phyloP scores from a whole-genome alignment of 805 yeast genomes.

The Hanseniaspora nectarophila region DNA sequence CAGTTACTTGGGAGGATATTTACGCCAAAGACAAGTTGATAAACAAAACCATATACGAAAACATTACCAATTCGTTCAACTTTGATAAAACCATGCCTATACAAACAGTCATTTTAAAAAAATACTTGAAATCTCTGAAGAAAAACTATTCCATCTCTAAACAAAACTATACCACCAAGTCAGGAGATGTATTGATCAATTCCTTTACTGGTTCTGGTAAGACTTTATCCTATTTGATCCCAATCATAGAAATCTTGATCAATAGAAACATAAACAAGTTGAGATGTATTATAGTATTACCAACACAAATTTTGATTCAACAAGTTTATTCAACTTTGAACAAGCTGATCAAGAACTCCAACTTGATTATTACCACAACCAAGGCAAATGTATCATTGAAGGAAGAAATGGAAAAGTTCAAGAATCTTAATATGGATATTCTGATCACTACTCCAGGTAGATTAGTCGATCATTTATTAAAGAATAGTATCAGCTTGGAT shows the following conservation, averaged over 20 bases:
- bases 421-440: constrained; percentile 47
- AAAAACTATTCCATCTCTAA: constrained; percentile 23
- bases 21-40: constrained; percentile 17
- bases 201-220: constrained; percentile 96
- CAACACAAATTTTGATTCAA: constrained; percentile 74
- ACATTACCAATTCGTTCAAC: constrained; percentile 27
- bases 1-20: constrained; percentile 21
- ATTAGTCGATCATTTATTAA: constrained; percentile 57
- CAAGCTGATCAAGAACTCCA: constrained; percentile 52
- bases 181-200: constrained; percentile 74
- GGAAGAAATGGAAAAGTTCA: constrained; percentile 50
- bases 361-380: constrained; percentile 40
- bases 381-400: constrained; percentile 42
- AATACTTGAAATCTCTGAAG: constrained; percentile 22
- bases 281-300: constrained; percentile 70
- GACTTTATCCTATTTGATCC: constrained; percentile 77
- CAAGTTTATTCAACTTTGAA: constrained; percentile 66
- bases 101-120: constrained; percentile 25
- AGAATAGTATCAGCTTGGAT: constrained; percentile 35
- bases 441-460: constrained; percentile 68
- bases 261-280: constrained; percentile 57
- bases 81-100: constrained; percentile 25
- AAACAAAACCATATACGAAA: constrained; percentile 16
- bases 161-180: constrained; percentile 38
- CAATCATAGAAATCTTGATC: constrained; percentile 59